phyloP scores from a whole-genome alignment of 192 early-diverging fungal genomes.

The Ambispora gerdemannii region DNA sequence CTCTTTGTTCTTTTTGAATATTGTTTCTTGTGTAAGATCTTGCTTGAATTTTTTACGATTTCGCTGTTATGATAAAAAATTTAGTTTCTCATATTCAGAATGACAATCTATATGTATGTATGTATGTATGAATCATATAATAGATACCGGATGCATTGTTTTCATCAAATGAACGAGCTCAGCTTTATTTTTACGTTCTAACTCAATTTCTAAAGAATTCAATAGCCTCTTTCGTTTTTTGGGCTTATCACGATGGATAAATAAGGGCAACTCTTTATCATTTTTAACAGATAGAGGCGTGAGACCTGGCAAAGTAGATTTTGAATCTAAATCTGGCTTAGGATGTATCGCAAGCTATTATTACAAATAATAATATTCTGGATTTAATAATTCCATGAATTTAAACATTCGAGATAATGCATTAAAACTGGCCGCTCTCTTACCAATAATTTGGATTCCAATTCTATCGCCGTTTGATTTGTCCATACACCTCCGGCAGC shows the following conservation, averaged over 20 bases:
- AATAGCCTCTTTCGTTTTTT: background rate
- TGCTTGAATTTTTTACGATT: background rate
- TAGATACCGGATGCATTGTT: background rate
- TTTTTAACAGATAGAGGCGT: background rate
- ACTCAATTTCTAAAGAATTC: background rate
- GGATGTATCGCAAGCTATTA: background rate
- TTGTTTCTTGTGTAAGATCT: background rate
- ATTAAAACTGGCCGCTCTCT: no score
- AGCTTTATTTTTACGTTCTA: background rate
- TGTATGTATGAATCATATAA: no score
- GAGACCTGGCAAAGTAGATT: background rate
- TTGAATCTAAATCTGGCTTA: background rate
- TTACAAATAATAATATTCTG: background rate
- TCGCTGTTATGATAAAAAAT: no score
- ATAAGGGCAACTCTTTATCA: background rate
- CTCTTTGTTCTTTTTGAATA: background rate
- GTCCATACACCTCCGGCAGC: background rate
- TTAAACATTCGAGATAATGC: background rate
- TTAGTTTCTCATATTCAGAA: no score
- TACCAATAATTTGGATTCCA: background rate
- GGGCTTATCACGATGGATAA: background rate
- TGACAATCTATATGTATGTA: no score
- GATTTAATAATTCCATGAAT: background rate
- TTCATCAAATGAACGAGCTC: background rate
- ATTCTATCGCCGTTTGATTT: background rate